Evolutionary conservation across 768 basidiomycete species (phyloP).

Genomic region (Amanita thiersii): DNA sequence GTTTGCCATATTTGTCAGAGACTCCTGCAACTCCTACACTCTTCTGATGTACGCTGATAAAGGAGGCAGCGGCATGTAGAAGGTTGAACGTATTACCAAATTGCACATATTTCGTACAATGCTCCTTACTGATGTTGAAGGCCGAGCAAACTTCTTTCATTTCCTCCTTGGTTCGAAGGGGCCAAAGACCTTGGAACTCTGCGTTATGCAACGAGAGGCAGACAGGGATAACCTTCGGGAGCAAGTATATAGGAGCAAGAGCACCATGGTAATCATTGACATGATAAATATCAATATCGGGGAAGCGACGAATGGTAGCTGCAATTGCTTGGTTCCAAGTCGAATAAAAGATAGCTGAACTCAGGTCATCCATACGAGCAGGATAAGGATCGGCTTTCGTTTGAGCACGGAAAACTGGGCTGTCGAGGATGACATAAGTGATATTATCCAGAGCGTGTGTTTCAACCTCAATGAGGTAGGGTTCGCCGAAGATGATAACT

Average conservation of each 20-base stretch:
- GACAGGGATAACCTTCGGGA: slow-evolving; percentile 84
- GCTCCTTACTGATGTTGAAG: slow-evolving; percentile 94
- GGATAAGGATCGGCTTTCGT: slow-evolving; percentile 95
- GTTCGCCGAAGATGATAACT: slow-evolving; percentile 93
- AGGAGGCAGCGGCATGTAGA: slow-evolving; percentile 87
- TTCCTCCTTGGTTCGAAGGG: slow-evolving; percentile 92
- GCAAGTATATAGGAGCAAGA: slow-evolving; percentile 82
- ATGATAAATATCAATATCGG: slow-evolving; percentile 90
- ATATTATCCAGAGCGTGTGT: slow-evolving; percentile 92
- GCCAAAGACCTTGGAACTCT: slow-evolving; percentile 97
- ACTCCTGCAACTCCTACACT: slow-evolving; percentile 92
- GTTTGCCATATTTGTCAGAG: slow-evolving; percentile 96
- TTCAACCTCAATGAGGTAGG: slow-evolving; percentile 93
- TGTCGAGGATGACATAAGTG: slow-evolving; percentile 90
- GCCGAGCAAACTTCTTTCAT: slow-evolving; percentile 98
- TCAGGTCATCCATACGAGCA: slow-evolving; percentile 94
- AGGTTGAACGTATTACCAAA: slow-evolving; percentile 98
- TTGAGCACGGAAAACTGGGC: slow-evolving; percentile 93
- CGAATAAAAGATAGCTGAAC: slow-evolving; percentile 95
- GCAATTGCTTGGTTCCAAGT: slow-evolving; percentile 98
- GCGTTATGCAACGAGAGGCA: slow-evolving; percentile 95
- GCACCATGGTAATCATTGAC: slow-evolving; percentile 95
- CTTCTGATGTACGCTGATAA: slow-evolving; percentile 90
- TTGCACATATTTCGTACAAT: slow-evolving; percentile 95
- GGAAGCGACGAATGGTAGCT: slow-evolving; percentile 78